phyloP scores from a whole-genome alignment of 1,284 basidiomycete genomes.

The Agaricales sp. region DNA sequence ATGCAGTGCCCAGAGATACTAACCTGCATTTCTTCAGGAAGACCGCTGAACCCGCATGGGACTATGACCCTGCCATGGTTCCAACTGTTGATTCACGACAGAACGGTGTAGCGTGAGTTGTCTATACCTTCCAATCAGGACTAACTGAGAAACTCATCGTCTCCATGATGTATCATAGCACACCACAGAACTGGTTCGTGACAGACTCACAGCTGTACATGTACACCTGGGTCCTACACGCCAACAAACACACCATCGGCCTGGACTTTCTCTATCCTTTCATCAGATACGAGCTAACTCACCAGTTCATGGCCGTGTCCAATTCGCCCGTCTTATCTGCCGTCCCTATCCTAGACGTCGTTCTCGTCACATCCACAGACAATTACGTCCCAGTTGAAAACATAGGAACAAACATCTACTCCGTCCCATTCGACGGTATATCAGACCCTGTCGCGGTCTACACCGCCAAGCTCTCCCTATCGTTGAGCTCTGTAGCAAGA shows the following conservation, averaged over 20 bases:
- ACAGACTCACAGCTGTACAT: not conserved
- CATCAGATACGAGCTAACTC: not conserved
- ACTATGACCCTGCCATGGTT: not conserved
- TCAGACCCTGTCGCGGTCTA: not conserved
- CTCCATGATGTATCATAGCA: not conserved
- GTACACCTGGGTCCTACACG: not conserved
- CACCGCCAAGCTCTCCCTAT: not conserved
- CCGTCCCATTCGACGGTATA: not conserved
- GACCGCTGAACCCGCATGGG: not conserved
- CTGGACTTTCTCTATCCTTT: not conserved
- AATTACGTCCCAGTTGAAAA: not conserved
- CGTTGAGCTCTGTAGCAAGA: not conserved
- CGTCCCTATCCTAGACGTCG: not conserved
- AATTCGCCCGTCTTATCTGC: not conserved
- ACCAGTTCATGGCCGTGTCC: not conserved
- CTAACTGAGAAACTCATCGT: not conserved
- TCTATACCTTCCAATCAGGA: not conserved
- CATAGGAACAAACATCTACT: no score
- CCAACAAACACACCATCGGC: not conserved
- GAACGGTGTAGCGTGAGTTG: not conserved
- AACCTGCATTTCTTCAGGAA: not conserved
- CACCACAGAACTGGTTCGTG: not conserved
- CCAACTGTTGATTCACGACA: not conserved
- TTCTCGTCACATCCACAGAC: not conserved
- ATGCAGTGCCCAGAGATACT: not conserved